Conservation (phyloP, 768 basidiomycete species). For the Sporobolomyces phaffii region DNA sequence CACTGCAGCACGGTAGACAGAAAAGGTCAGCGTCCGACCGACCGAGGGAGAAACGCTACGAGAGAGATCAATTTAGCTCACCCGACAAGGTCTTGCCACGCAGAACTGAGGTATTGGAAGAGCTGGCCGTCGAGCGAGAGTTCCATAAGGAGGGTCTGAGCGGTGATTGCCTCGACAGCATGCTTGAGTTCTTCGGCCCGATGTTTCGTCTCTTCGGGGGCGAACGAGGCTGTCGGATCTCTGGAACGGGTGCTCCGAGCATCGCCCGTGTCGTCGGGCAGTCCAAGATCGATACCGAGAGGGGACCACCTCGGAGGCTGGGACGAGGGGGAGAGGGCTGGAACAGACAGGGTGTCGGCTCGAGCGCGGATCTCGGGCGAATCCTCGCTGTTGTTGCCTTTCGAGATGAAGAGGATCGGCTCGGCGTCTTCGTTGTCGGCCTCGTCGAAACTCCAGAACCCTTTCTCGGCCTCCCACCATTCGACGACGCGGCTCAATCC, state of each 20-base stretch:
- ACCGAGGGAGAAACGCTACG: too few relatives aligned
- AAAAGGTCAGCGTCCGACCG: conserved; percentile 11
- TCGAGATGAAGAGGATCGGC: conserved; percentile 85
- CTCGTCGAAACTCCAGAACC: conserved; percentile 94
- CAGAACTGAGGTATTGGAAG: conserved; percentile 91
- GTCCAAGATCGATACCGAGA: conserved; percentile 40
- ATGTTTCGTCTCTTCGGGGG: conserved; percentile 53
- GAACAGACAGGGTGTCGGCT: conserved; percentile 51
- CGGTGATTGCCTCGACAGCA: conserved; percentile 90
- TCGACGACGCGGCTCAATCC: conserved; percentile 93
- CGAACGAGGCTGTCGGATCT: not conserved
- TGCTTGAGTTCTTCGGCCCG: conserved; percentile 80
- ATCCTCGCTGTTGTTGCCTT: conserved; percentile 62
- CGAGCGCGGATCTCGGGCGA: conserved; percentile 56
- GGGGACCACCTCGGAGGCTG: conserved; percentile 25
- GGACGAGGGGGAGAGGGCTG: not conserved
- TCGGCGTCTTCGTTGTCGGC: conserved; percentile 70
- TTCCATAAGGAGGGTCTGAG: conserved; percentile 92
- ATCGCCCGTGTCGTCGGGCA: not conserved
- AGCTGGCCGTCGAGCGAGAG: conserved; percentile 88
- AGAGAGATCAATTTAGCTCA: conserved; percentile 49
- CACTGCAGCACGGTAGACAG: conserved; percentile 50
- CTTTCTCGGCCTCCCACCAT: conserved; percentile 93
- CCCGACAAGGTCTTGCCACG: conserved; percentile 89
- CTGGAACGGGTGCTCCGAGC: not conserved